Evolutionary conservation across 805 yeast genomes (phyloP).

Genomic region (Metschnikowia picachoensis): DNA sequence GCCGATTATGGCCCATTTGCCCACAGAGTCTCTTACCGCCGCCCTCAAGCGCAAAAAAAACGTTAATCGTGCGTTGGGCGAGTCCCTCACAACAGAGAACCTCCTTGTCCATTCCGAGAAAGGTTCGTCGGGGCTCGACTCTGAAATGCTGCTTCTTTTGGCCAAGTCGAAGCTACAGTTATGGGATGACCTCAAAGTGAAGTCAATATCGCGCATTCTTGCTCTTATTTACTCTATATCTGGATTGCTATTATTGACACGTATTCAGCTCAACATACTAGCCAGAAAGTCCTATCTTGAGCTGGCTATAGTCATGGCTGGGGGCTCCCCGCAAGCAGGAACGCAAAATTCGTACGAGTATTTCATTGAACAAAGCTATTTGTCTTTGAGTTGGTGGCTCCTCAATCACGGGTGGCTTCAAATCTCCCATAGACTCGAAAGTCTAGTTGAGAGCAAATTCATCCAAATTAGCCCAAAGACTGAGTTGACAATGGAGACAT

Average conservation of each 20-base stretch:
- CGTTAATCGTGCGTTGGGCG: slow-evolving; percentile 31
- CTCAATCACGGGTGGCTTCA: slow-evolving; percentile 79
- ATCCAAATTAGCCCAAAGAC: slow-evolving; percentile 65
- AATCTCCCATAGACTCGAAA: slow-evolving; percentile 50
- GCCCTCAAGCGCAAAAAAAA: slow-evolving; percentile 61
- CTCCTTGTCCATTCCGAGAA: slow-evolving; percentile 32
- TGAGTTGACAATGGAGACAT: slow-evolving; percentile 60
- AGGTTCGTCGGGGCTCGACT: slow-evolving; percentile 17
- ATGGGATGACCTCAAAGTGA: slow-evolving; percentile 79
- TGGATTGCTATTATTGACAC: slow-evolving; percentile 69
- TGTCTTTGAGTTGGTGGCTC: slow-evolving; percentile 92
- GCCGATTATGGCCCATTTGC: slow-evolving; percentile 57
- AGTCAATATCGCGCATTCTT: slow-evolving; percentile 68
- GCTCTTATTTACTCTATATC: slow-evolving; percentile 67
- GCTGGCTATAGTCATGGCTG: slow-evolving; percentile 70
- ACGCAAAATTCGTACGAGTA: slow-evolving; percentile 38
- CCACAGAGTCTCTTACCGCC: slow-evolving; percentile 70
- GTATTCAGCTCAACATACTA: slow-evolving; percentile 81
- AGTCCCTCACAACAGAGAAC: slow-evolving; percentile 43
- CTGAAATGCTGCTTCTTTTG: slow-evolving; percentile 20
- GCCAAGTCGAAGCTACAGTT: slow-evolving; percentile 45
- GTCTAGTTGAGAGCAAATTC: slow-evolving; percentile 58
- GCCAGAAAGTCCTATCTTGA: slow-evolving; percentile 84
- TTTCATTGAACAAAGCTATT: slow-evolving; percentile 71
- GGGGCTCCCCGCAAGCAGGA: slow-evolving; percentile 29